Base-by-base conservation (phyloP, 2,329 filamentous ascomycete genomes). In the Aureobasidium sp. region DNA sequence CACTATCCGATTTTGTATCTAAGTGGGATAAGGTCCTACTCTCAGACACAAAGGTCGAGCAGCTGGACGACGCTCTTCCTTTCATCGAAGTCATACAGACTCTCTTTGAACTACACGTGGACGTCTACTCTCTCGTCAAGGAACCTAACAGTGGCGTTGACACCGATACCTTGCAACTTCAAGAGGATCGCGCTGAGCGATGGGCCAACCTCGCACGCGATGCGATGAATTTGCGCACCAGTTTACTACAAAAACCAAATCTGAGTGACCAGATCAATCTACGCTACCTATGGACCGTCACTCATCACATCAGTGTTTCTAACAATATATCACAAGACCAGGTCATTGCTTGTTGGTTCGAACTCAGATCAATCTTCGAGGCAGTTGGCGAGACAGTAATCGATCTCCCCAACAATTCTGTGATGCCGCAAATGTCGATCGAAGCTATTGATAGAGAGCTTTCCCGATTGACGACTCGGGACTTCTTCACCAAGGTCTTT, bases 401-500 rank as follows among this genome's bases (percentile, higher is more conserved):
- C 13, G 78, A 81, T 37, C 78, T 97, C 15, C 79, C 87, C 4
- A 97, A 99, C 73, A 97, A 96, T 70, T 83, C 85, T 1, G 83
- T 92, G 24, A 96, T 99, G 87, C 85, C 91, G 0, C 89, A 94
- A 65, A 83, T 99, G 55, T 97, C 93, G 0, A 77, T 85, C 2
- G 82, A 83, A n/a, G 90, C 91, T 0, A 87, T 94, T 8, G 92
- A 97, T 65, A 87, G 91, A 61, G 93, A 99, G 71, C 88, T 97
- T 29, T 93, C 90, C 13, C 92, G 92, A 69, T 81, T 97, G 37
- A 96, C 90, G 15, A 97, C 93, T 0, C 94, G 96, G 84, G 93
- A 97, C 71, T 97, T 97, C 73, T 97, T 99, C 74, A 81, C 92
- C 56, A 90, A 87, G 41, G 84, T 99, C 0, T 97, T 97, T 71